Evolutionary conservation across 768 basidiomycete species (phyloP).

Genomic region (Clavulina sp.): DNA sequence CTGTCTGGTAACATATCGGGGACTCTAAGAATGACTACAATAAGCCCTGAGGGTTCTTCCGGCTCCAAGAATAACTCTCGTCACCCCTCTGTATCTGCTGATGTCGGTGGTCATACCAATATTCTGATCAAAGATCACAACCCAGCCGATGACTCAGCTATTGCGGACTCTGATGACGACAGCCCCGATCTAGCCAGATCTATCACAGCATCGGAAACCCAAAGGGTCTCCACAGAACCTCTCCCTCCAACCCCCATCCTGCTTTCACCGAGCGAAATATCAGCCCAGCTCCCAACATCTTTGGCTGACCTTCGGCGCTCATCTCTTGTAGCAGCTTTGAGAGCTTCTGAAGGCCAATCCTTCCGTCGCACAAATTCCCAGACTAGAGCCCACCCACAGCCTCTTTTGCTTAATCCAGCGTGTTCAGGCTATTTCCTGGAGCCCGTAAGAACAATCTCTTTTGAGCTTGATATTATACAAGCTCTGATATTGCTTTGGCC

Average conservation of each 20-base stretch:
- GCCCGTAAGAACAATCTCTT: constrained; percentile 39
- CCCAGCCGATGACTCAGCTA: not conserved
- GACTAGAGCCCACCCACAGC: constrained; percentile 12
- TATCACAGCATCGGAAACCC: not conserved
- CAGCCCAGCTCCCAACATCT: not conserved
- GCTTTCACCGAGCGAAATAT: constrained; percentile 1
- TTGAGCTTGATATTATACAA: not conserved
- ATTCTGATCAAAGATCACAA: not conserved
- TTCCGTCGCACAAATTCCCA: constrained; percentile 12
- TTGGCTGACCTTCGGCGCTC: not conserved
- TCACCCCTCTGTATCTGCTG: not conserved
- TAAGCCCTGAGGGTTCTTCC: not conserved
- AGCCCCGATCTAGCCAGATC: not conserved
- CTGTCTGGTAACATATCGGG: not conserved
- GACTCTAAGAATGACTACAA: not conserved
- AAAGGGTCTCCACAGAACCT: not conserved
- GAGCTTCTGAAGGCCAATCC: constrained; percentile 12
- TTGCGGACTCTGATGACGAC: not conserved
- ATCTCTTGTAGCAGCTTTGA: constrained; percentile 13
- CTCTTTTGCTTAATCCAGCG: constrained; percentile 45
- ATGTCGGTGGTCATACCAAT: not conserved
- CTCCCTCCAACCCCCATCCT: not conserved
- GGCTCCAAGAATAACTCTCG: not conserved
- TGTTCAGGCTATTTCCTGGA: constrained; percentile 98
- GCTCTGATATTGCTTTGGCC: not conserved